These are phyloP conservation scores for Favolaschia claudopus DNA, from an alignment of 768 basidiomycete species.

Conservation along the genomic window DNA sequence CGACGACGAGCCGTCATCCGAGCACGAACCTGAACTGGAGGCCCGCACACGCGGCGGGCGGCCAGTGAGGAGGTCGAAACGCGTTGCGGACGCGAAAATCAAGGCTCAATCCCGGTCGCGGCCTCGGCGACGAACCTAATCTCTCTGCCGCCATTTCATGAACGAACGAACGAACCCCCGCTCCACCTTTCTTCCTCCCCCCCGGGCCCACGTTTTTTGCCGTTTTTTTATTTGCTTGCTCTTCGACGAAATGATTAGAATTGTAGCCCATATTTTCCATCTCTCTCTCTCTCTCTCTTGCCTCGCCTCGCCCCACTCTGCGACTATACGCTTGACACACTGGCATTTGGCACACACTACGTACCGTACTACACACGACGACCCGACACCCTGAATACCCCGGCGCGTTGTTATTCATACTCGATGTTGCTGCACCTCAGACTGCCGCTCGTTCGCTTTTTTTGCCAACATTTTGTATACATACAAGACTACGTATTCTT, in stretches of 20 bases:
- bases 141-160: slow-evolving; percentile 5
- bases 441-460: no score
- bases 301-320: slow-evolving; percentile 17
- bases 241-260: slow-evolving; percentile 25
- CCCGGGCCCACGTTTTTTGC: slow-evolving; percentile 19
- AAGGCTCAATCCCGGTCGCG: slow-evolving; percentile 55
- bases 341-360: slow-evolving; percentile 7
- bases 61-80: slow-evolving; percentile 68
- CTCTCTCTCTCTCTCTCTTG: slow-evolving; percentile 1
- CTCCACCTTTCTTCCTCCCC: slow-evolving; percentile 16
- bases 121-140: slow-evolving; percentile 43
- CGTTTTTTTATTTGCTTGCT: slow-evolving; percentile 27
- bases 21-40: no score
- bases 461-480: slow-evolving; percentile 24
- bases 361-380: slow-evolving; percentile 26
- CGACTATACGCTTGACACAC: slow-evolving; percentile 5
- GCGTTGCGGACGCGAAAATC: slow-evolving; percentile 64
- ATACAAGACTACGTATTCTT: slow-evolving; percentile 26
- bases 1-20: background rate
- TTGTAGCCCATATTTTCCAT: slow-evolving; percentile 25
- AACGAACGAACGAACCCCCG: background rate
- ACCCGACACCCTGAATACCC: slow-evolving; percentile 28
- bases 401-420: slow-evolving; percentile 16
- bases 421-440: slow-evolving; percentile 19
- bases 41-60: slow-evolving; percentile 39